phyloP scores from a whole-genome alignment of 2,329 filamentous ascomycete species.

The Arthrobotrys megalospora region DNA sequence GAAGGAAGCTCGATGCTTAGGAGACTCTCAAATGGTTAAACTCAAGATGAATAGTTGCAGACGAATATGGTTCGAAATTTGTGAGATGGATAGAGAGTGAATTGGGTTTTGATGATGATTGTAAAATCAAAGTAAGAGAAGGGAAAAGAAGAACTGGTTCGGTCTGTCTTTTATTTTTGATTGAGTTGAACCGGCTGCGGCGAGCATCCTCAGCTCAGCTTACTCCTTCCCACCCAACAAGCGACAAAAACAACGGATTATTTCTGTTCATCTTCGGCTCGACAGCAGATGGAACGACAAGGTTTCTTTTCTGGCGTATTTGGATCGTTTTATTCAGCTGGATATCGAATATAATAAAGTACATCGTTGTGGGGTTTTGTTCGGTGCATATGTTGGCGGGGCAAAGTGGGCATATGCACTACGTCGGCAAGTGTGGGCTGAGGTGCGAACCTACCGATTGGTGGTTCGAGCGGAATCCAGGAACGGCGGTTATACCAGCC shows the following conservation, averaged over 20 bases:
- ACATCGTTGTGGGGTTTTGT: neutral
- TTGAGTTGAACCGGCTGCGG: conserved; percentile 6
- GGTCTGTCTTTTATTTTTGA: neutral
- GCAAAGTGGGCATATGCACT: neutral
- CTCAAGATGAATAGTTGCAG: neutral
- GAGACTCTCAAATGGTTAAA: conserved; percentile 3
- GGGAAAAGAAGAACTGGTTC: neutral
- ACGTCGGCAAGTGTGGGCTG: neutral
- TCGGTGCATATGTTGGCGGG: neutral
- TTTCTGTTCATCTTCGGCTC: conserved; percentile 6
- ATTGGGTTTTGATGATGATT: conserved; percentile 6
- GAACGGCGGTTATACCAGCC: neutral
- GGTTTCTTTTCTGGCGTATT: neutral
- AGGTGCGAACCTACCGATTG: conserved; percentile 3
- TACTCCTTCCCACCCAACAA: neutral
- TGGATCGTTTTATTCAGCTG: neutral
- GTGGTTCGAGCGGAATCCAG: neutral
- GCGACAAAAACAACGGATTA: conserved; percentile 14
- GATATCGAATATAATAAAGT: neutral
- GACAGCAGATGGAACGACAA: neutral
- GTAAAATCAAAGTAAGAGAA: neutral
- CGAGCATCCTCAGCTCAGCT: neutral
- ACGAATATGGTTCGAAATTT: neutral
- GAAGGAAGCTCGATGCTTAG: neutral
- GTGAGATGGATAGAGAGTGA: neutral